Evolutionary conservation across 2,329 filamentous ascomycete species (phyloP), one percentile per base, ranked within the genome.

Genomic region (Aspergillus fischeri): DNA sequence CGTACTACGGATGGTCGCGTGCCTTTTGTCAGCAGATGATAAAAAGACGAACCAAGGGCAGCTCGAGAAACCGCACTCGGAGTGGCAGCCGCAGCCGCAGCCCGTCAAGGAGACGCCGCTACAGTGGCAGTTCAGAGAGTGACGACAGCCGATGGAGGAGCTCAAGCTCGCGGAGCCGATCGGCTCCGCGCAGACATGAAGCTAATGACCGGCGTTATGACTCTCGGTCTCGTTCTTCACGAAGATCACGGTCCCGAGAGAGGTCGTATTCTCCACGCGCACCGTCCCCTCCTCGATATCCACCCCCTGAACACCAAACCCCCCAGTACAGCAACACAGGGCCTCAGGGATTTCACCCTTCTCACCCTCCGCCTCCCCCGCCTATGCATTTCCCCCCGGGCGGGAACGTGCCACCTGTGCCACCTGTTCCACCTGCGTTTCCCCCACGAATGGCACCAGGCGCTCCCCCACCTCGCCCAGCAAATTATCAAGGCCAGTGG

Each of bases 1-100:
- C 89, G 0, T 95, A 95, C 71, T 95, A 95, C 69, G 92, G 91
- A 59, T 96, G 92, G 92, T 93, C 91, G 4, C 82, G 84, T 42
- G 78, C 79, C 1, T 94, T 96, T 64, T 95, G 90, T 70, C 81
- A 90, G 63, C 89, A 88, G 67, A 94, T 94, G 88, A 91, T 88
- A 73, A 74, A 70, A 59, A 65, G 72, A 51, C 70, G 63, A 8
- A 59, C 63, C 25, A 65, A 61, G n/a, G 59, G 67, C 47, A 54
- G 25, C 32, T 63, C 58, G 28, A 59, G 55, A 25, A 68, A 75
- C 69, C 51, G 65, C 72, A 75, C 60, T 70, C 77, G 54, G 75
- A 81, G 64, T 68, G 76, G 58, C 72, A 82, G 59, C 60, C 78
- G 58, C 72, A 82, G 59, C 60, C 78, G 63, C 75, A 81, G 53